Percentiles rank a stretch among this genome's conserved stretches.
phyloP scores from a whole-genome alignment of 164 flowering plant genomes.

The Protea cynaroides region DNA sequence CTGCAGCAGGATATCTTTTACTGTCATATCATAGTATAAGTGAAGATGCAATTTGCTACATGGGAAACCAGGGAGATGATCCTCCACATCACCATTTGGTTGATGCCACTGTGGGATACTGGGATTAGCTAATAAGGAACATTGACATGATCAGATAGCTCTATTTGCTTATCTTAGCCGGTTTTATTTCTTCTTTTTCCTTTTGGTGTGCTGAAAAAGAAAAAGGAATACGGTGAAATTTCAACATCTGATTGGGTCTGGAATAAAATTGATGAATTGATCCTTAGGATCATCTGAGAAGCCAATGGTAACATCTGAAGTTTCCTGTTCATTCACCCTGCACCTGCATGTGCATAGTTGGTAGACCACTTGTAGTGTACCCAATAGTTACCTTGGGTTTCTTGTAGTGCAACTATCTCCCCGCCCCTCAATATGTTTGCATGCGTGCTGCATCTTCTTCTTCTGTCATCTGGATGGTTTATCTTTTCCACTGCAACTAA shows the following conservation, averaged over 20 bases:
- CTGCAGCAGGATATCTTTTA: neutral
- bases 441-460: too few species aligned
- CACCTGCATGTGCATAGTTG: neutral
- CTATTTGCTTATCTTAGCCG: neutral
- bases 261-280: neutral
- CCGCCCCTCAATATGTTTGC: too few species aligned
- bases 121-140: neutral
- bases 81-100: neutral
- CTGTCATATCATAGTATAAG: neutral
- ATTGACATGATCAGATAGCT: neutral
- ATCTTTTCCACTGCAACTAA: conserved; percentile 1
- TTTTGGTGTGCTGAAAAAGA: neutral
- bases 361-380: too few species aligned
- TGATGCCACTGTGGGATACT: neutral
- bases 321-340: neutral
- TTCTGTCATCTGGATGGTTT: neutral
- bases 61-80: too few species aligned
- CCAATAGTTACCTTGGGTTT: neutral
- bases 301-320: too few species aligned
- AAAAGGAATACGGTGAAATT: neutral
- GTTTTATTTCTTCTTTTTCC: too few species aligned
- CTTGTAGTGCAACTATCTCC: neutral
- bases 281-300: neutral
- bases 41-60: too few species aligned
- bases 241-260: neutral